Base-by-base conservation (phyloP, 2,329 filamentous ascomycete species). In the Phoma herbarum region DNA sequence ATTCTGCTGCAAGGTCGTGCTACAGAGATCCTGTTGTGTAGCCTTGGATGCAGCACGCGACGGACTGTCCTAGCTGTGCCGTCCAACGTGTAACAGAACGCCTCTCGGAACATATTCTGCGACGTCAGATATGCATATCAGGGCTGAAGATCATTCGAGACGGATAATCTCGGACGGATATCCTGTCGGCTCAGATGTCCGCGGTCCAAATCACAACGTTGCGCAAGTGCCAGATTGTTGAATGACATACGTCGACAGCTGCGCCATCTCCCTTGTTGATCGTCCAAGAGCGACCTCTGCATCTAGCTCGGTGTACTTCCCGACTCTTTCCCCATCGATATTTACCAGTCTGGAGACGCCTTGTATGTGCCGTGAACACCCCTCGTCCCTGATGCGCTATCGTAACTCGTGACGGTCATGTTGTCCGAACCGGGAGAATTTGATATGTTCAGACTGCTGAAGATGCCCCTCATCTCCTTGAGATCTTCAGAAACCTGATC, bases 381-480 rank as follows among this genome's bases (percentile, higher is more conserved):
- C 52, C 43, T 52, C 16, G 46, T 11, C 9, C 35, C 26, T 46
- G 41, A 11, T 25, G 28, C 42, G 39, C 51, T 59, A 26, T 60
- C 74, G 22, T 66, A 66, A 23, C 71, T 70, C 31, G 69, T 71
- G 20, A 69, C 53, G 14, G 68, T 71, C 50, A 69, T 65, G 10
- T 60, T 70, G 47, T 74, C 71, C 18, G 69, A 70, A 4, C 62
- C 61, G 2, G 75, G 74, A 11, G 73, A 75, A 47, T 76, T 71
- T 3, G 73, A 74, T 7, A 77, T 73, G 23, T 68, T 75, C 44
- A 83, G 67, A 8, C 72, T 75, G 51, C 70, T 77, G 67, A 83
- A 93, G 23, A 96, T 83, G 31, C 90, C 86, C 63, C 88, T 88
- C 77, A 95, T 88, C 68, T 94, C 89, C 44, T 88, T 86, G 20